These are phyloP conservation scores for Serpula lacrymans DNA, from an alignment of 768 basidiomycete genomes.

Conservation along the genomic window DNA sequence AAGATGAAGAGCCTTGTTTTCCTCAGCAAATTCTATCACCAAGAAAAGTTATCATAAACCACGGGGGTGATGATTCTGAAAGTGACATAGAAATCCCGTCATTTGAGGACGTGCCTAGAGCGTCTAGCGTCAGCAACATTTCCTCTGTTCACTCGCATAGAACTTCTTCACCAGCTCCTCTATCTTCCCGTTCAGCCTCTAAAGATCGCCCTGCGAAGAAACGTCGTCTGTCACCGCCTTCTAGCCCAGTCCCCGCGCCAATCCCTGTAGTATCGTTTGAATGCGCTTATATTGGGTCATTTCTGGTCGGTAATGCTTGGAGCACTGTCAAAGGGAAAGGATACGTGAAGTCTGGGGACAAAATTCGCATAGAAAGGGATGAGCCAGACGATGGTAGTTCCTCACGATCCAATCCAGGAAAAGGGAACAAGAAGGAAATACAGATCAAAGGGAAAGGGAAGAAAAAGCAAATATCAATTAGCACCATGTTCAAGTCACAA, in stretches of 20 bases:
- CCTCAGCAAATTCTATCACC: slow-evolving; percentile 5
- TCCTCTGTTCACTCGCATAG: slow-evolving; percentile 26
- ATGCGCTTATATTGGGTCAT: slow-evolving; percentile 57
- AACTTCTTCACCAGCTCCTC: slow-evolving; percentile 24
- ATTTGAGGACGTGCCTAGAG: slow-evolving; percentile 30
- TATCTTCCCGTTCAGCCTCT: slow-evolving; percentile 10
- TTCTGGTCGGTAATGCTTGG: slow-evolving; percentile 73
- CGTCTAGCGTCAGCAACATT: slow-evolving; percentile 38
- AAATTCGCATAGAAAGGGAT: slow-evolving; percentile 56
- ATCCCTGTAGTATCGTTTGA: slow-evolving; percentile 20
- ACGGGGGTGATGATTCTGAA: slow-evolving; percentile 26
- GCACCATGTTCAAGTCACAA: slow-evolving; percentile 62
- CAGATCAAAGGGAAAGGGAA: slow-evolving; percentile 21
- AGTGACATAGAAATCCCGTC: slow-evolving; percentile 34
- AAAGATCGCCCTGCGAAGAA: slow-evolving; percentile 55
- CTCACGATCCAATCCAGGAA: slow-evolving; percentile 22
- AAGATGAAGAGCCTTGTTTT: slow-evolving; percentile 34
- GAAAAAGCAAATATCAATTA: slow-evolving; percentile 66
- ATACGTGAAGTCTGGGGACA: slow-evolving; percentile 65
- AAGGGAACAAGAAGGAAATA: slow-evolving; percentile 32
- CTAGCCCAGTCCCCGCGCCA: slow-evolving; percentile 3
- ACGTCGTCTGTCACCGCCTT: slow-evolving; percentile 41
- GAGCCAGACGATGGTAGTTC: slow-evolving; percentile 28
- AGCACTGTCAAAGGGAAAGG: slow-evolving; percentile 73
- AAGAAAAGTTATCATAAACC: slow-evolving; percentile 25